Evolutionary conservation across 1,139 yeast species (phyloP), one percentile per base, ranked within the genome.

Genomic region (Suhomyces bolitotheri): DNA sequence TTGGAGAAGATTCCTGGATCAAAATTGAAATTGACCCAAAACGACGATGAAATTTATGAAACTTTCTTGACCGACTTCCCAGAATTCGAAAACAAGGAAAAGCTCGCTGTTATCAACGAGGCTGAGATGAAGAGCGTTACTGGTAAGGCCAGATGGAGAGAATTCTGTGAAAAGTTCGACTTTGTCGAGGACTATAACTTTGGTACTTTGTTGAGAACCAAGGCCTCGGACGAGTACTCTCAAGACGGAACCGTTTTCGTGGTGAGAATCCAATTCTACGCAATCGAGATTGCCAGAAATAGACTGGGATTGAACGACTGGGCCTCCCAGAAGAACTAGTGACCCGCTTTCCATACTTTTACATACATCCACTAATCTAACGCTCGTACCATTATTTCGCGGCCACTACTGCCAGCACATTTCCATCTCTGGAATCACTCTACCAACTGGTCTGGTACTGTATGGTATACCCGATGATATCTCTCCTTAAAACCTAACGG

Each of bases 281-380:
- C 97, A 38, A 76, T 89, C 55, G 99, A 92, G 67, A 85, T 92
- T 47, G 89, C 88, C 45, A 83, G 99, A 76, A 94, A 94, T 67
- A 84, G 81, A 62, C 75, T 76, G 48, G 95, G 96, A 25, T 75
- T 87, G 57, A 94, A 92, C 64, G 97, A 92, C 66, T 92, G 99
- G 99, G 74, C 81, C 42, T 56, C 66, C 31, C 65, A 52, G 43
- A 58, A 58, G 49, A 28, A 28, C 31, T 28, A 22, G 22, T n/a
- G n/a, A 19, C 21, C 21, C 21, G 21, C 7, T 7, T 19, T 9
- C 9, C 7, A 19, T 7, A 15, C 24, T 15, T 16, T 16, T 11
- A 20, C n/a, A n/a, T n/a, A n/a, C n/a, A n/a, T n/a, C n/a, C n/a
- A n/a, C n/a, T n/a, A n/a, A n/a, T n/a, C n/a, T n/a, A n/a, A n/a